Conservation (phyloP, 1,284 basidiomycete species). For the Flammula alnicola region DNA sequence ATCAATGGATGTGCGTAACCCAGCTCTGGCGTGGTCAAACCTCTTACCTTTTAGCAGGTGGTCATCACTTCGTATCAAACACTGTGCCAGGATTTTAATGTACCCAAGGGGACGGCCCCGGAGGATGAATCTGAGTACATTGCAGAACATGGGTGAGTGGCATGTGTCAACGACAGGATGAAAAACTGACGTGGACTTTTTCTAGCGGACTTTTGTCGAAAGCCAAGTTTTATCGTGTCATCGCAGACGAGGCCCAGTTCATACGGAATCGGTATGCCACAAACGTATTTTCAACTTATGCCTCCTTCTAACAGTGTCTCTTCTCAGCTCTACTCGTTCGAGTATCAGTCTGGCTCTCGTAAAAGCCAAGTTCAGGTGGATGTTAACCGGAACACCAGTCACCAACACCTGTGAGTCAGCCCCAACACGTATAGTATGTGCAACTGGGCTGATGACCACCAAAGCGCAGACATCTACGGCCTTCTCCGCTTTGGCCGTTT, state of each 20-base stretch:
- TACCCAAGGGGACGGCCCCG: constrained; percentile 48
- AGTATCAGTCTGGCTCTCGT: constrained; percentile 63
- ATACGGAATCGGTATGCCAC: constrained; percentile 59
- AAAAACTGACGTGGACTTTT: background rate
- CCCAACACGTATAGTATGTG: background rate
- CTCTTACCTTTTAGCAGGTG: constrained; percentile 40
- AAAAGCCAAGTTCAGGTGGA: constrained; percentile 67
- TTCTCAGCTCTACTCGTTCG: constrained; percentile 53
- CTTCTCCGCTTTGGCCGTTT: constrained; percentile 69
- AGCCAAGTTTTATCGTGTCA: constrained; percentile 61
- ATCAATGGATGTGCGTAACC: constrained; percentile 55
- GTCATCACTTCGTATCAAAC: constrained; percentile 75
- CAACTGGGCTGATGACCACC: background rate
- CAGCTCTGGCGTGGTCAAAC: background rate
- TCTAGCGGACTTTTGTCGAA: constrained; percentile 58
- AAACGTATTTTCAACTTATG: background rate
- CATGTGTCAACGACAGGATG: too few relatives aligned
- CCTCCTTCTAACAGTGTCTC: background rate
- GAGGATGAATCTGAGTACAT: constrained; percentile 55
- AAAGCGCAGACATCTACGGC: constrained; percentile 70
- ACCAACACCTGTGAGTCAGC: constrained; percentile 70
- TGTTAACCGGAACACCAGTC: constrained; percentile 73
- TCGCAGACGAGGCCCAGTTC: constrained; percentile 75
- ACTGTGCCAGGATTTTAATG: constrained; percentile 55
- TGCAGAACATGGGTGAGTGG: constrained; percentile 50